Percentiles rank a stretch among this genome's conserved stretches.
These are phyloP conservation scores for Diaporthe vaccinii DNA, from an alignment of 2,329 filamentous ascomycete species.

Conservation along the genomic window DNA sequence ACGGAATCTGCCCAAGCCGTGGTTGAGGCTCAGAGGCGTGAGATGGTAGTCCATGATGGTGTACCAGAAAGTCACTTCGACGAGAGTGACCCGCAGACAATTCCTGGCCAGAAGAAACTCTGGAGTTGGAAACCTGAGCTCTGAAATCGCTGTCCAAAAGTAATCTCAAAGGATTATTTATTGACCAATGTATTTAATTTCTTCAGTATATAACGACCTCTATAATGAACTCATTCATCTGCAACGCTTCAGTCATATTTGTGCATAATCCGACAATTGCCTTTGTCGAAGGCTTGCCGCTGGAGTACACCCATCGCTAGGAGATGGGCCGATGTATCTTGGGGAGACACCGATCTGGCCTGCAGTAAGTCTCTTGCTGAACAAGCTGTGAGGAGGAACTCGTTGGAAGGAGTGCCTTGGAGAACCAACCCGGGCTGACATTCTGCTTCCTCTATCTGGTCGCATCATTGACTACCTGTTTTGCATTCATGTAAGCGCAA, in stretches of 20 bases:
- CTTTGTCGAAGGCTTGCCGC: too few species aligned
- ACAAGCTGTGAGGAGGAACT: background rate
- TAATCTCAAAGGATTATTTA: background rate
- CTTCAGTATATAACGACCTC: too few species aligned
- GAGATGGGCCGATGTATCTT: background rate
- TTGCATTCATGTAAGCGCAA: background rate
- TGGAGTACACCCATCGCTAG: too few species aligned
- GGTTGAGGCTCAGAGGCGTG: slow-evolving; percentile 12
- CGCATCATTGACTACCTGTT: background rate
- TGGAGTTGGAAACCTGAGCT: background rate
- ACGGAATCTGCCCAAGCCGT: slow-evolving; percentile 42
- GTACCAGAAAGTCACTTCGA: background rate
- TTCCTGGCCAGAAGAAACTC: background rate
- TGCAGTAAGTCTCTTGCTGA: background rate
- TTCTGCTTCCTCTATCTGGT: background rate
- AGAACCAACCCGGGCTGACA: background rate
- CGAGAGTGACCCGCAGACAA: background rate
- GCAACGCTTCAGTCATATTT: background rate
- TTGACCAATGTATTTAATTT: background rate
- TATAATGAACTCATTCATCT: background rate
- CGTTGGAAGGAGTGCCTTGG: background rate
- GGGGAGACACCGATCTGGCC: too few species aligned
- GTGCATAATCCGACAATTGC: background rate
- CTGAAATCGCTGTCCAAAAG: background rate
- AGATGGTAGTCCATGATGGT: slow-evolving; percentile 31